Base-by-base conservation (phyloP, 306 rosid species). In the Mimosa pudica region DNA sequence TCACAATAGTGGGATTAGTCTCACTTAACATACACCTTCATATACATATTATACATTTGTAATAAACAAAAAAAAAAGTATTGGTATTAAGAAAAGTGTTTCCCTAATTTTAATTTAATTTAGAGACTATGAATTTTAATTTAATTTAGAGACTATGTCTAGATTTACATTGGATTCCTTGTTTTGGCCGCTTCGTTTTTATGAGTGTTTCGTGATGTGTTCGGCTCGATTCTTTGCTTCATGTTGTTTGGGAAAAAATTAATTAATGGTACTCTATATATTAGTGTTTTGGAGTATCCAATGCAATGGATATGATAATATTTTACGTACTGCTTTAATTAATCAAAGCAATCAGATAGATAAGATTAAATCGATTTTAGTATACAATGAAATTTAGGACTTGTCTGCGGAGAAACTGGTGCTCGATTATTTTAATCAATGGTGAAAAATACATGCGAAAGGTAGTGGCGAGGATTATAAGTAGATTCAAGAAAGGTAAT, bases 241-340 rank as follows among this genome's bases (percentile, higher is more conserved):
- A 1, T 12, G 13, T n/a, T 18, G 45, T 35, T 75, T 14, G 17
- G 12, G 41, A 18, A 8, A 5, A 54, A 67, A 66, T 18, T 7
- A 76, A 33, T 70, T 5, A 66, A 42, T 42, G 36, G 42, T 38
- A 24, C 30, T 24, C 30, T 24, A 69, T 45, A 33, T 44, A n/a
- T 35, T 63, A 63, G 20, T 47, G 46, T 51, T 57, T 68, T 51
- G 62, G 9, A 77, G 71, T 70, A 77, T 81, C 80, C 83, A 68
- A 81, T 74, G 83, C 12, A 0, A 16, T 4, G 17, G 64, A 11
- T 18, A 33, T 14, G 60, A 55, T 54, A 17, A 55, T 54, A 42
- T 52, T 70, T 33, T 32, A 33, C 20, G 4, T 45, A 33, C 33
- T 33, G 14, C 32, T 46, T 46, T 36, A 17, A 46, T 4, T 0